phyloP scores from a whole-genome alignment of 208 protist genomes.

The Wallacemonas sp. region DNA sequence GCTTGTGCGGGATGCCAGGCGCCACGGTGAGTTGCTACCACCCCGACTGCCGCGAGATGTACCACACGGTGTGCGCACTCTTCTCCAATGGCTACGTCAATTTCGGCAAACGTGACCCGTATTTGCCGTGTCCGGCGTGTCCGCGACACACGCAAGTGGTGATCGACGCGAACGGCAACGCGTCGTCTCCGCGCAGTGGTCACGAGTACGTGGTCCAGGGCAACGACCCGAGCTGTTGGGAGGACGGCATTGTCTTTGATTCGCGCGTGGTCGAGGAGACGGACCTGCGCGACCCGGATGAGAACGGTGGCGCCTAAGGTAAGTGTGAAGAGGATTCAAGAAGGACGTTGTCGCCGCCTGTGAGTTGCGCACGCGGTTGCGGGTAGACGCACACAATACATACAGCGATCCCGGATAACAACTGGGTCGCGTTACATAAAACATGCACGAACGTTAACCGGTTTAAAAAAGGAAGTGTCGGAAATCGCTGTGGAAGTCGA shows the following conservation, averaged over 20 bases:
- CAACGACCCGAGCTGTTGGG: slow-evolving; percentile 65
- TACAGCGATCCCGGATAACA: too few species aligned
- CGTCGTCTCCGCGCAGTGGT: slow-evolving; percentile 1
- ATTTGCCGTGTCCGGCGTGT: slow-evolving; percentile 75
- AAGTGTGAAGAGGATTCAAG: not conserved
- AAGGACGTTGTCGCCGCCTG: not conserved
- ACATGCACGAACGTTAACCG: too few species aligned
- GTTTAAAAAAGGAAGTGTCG: too few species aligned
- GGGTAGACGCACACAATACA: not conserved
- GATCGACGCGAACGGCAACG: slow-evolving; percentile 4
- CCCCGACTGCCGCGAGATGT: slow-evolving; percentile 80
- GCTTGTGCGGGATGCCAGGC: slow-evolving; percentile 63
- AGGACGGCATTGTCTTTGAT: slow-evolving; percentile 77
- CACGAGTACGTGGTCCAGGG: slow-evolving; percentile 25
- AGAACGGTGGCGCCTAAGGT: slow-evolving; percentile 54
- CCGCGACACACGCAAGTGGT: slow-evolving; percentile 78
- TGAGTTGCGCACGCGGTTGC: not conserved
- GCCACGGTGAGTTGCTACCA: slow-evolving; percentile 83
- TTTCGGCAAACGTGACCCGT: slow-evolving; percentile 84
- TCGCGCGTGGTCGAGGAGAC: slow-evolving; percentile 70
- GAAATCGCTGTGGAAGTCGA: too few species aligned
- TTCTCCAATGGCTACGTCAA: slow-evolving; percentile 85
- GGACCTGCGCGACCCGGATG: slow-evolving; percentile 84
- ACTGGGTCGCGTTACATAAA: too few species aligned
- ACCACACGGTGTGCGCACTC: slow-evolving; percentile 75